Evolutionary conservation across 768 basidiomycete species (phyloP), one percentile per base, ranked within the genome.

Genomic region (Mycena kentingensis): DNA sequence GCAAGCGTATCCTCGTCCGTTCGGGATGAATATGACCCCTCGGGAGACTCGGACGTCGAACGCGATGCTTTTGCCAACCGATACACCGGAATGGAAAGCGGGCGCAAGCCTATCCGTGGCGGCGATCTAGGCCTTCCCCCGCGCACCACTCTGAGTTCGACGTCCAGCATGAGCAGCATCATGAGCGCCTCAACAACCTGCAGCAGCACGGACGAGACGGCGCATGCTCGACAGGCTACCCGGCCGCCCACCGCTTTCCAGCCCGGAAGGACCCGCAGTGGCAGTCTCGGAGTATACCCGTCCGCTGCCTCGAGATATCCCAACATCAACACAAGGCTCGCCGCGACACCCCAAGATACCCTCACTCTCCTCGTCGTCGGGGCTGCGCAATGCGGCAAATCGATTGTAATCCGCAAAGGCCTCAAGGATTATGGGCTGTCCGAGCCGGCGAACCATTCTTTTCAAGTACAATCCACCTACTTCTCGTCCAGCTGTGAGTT

Each of bases 341-440:
- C 47, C 46, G 59, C 19, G 36, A 37, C 49, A 22, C 46, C 49
- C 48, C 36, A 67, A 46, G 64, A 60, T 50, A 58, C 62, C n/a
- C 67, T 88, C 43, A 82, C 84, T 8, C 73, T 98, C 26, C 85
- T 86, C 27, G 84, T 98, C 28, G 77, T 95, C 32, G 96, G 96
- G 13, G 78, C 82, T 12, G 68, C 77, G 32, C 80, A 84, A 28
- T 93, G 89, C 54, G 96, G 95, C 54, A 98, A 98, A 71, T 87
- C 90, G 2, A 82, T 84, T 3, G 78, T 92, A 44, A 89, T 97
- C 56, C 75, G 77, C 29, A 87, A 85, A 65, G 93, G 92, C 11
- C 74, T 93, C 49, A 84, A 81, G 57, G 74, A 77, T 2, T 85
- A 82, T 60, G 73, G 75, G 15, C 72, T 89, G 15, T 70, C 73